Base-by-base conservation (phyloP, 2,329 filamentous ascomycete genomes). In the Aspergillus uvarum region DNA sequence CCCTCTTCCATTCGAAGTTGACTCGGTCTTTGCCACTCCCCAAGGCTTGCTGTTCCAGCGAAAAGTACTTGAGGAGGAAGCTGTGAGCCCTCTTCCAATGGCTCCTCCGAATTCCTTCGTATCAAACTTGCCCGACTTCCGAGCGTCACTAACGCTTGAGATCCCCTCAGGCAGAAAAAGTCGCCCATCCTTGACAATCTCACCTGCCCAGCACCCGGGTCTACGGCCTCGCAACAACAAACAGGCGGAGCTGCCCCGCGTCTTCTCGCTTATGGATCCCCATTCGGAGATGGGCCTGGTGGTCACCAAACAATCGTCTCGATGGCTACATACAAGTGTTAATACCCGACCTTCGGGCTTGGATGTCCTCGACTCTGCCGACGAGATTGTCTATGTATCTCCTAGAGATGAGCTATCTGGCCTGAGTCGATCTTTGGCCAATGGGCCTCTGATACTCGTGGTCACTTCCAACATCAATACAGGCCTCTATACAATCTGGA, bases 1-100 rank as follows among this genome's bases (percentile, higher is more conserved):
- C 51, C 92, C 96, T 73, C 86, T 99, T 71, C 94, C 94, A 1
- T 99, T 99, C 71, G 93, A 98, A 77, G 90, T 97, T 47, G 92
- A 96, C 72, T 87, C 87, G 56, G 92, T 91, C 31, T 91, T 93
- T 74, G 87, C 94, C 38, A 90, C 91, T 12, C 90, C 92, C 5
- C 83, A 87, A 32, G 95, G 95, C 26, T 83, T 98, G 53, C 84
- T 99, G 21, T 86, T 99, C 59, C 94, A 98, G 76, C 85, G 93
- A 62, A 96, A 89, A 72, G 81, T 88, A 47, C 82, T 65, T 10
- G 71, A 74, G 22, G 67, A 72, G n/a, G 56, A 73, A 22, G 56
- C 58, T 51, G 60, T 32, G 51, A 67, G 48, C 42, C 42, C 60
- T 5, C 62, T 70, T 5, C 82, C 82, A 49, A 71, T 72, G 35